phyloP scores from a whole-genome alignment of 441 rosid genomes.

The Macaranga tanarius region DNA sequence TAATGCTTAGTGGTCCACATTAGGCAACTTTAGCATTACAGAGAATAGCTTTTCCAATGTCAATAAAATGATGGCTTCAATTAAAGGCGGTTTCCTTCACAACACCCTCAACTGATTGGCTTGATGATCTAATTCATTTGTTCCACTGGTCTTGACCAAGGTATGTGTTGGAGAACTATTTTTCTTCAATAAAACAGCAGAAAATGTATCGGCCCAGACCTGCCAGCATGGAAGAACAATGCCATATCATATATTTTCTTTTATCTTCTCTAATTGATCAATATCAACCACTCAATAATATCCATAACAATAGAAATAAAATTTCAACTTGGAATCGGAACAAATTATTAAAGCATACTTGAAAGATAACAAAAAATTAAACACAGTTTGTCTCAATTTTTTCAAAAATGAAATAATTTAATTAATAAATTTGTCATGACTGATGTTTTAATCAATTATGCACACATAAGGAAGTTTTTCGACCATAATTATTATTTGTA shows the following conservation, averaged over 20 bases:
- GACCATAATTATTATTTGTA: too few species aligned
- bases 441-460: not conserved
- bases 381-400: too few species aligned
- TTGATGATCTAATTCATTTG: too few species aligned
- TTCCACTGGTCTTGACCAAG: too few species aligned
- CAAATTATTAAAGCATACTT: too few species aligned
- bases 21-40: slow-evolving; percentile 50
- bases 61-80: slow-evolving; percentile 50
- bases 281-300: too few species aligned
- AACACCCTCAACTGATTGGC: too few species aligned
- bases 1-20: slow-evolving; percentile 52
- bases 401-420: too few species aligned
- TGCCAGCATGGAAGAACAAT: slow-evolving; percentile 29
- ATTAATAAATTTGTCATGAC: not conserved
- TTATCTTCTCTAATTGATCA: not conserved
- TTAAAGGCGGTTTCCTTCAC: slow-evolving; percentile 31
- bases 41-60: slow-evolving; percentile 60
- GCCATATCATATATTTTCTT: not conserved
- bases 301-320: too few species aligned
- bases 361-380: too few species aligned
- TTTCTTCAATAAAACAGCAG: slow-evolving; percentile 73
- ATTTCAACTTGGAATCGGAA: too few species aligned
- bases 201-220: slow-evolving; percentile 94
- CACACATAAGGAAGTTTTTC: not conserved
- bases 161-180: slow-evolving; percentile 41